A percentile compares a stretch with the other conserved stretches of the same genome.
Conservation (phyloP, 495 filamentous ascomycete species). For the Penicillium longicatenatum region DNA sequence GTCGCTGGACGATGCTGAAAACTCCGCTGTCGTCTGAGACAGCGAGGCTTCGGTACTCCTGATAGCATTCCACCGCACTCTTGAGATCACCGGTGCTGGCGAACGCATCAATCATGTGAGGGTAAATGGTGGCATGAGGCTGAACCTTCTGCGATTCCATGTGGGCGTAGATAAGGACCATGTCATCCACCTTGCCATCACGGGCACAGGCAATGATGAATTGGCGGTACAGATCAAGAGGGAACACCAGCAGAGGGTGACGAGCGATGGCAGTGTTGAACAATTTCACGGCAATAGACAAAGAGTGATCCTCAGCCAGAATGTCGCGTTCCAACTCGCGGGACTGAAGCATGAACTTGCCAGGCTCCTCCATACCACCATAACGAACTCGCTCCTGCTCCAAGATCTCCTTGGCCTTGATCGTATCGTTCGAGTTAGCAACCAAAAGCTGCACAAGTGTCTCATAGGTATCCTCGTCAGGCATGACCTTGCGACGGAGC, state of each 20-base stretch:
- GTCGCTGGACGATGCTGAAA: constrained; percentile 66
- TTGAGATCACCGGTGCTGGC: constrained; percentile 74
- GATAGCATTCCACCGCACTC: constrained; percentile 93
- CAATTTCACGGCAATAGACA: constrained; percentile 78
- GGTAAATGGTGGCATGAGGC: constrained; percentile 78
- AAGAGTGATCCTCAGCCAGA: constrained; percentile 80
- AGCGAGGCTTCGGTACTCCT: constrained; percentile 85
- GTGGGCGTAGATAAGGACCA: constrained; percentile 85
- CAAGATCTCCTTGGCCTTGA: constrained; percentile 65
- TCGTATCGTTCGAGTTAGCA: constrained; percentile 71
- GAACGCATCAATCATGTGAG: constrained; percentile 91
- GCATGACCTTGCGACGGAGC: constrained; percentile 80
- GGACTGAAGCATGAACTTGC: constrained; percentile 87
- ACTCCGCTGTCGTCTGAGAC: constrained; percentile 77
- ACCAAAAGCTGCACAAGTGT: constrained; percentile 82
- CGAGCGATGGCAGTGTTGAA: constrained; percentile 71
- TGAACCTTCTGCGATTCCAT: constrained; percentile 77
- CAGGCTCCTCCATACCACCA: constrained; percentile 81
- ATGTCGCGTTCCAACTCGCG: constrained; percentile 81
- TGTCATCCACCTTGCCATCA: constrained; percentile 74
- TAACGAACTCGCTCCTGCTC: constrained; percentile 77
- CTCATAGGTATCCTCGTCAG: constrained; percentile 82
- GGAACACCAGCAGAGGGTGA: constrained; percentile 55
- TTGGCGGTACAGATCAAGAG: constrained; percentile 74
- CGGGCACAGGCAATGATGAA: constrained; percentile 85